Evolutionary conservation across 768 basidiomycete genomes (phyloP).

Genomic region (Glaciozyma martinii): DNA sequence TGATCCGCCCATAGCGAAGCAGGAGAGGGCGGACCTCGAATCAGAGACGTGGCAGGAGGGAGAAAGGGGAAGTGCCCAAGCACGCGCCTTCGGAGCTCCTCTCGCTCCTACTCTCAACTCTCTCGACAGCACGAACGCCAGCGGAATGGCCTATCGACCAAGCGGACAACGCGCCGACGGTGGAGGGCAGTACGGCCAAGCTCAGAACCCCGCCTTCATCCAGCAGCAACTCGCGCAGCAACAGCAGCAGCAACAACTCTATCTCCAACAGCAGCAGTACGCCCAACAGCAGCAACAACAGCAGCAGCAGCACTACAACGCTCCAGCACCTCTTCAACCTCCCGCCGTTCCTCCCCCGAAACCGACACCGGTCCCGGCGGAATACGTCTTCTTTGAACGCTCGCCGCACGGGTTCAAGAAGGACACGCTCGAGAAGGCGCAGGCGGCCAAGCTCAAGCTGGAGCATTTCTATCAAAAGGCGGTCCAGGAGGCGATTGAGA

Average conservation of each 20-base stretch:
- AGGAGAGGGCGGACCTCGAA: too few relatives aligned
- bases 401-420: constrained; percentile 66
- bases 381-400: constrained; percentile 74
- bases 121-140: too few relatives aligned
- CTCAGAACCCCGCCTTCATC: constrained; percentile 26
- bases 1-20: too few relatives aligned
- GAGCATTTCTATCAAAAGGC: constrained; percentile 96
- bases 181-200: background rate
- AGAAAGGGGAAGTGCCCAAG: too few relatives aligned
- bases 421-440: constrained; percentile 55
- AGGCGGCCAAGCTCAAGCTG: constrained; percentile 83
- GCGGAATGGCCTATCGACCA: too few relatives aligned
- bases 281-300: background rate
- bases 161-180: too few relatives aligned
- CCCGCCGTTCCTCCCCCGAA: constrained; percentile 3
- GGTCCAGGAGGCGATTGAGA: constrained; percentile 87
- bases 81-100: too few relatives aligned
- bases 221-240: constrained; percentile 35
- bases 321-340: background rate
- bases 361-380: constrained; percentile 22
- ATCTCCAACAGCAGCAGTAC: constrained; percentile 17
- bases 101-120: too few relatives aligned
- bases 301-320: background rate
- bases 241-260: constrained; percentile 15
- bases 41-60: too few relatives aligned